Conservation (phyloP, 306 rosid genomes). For the Dicorynia guianensis region DNA sequence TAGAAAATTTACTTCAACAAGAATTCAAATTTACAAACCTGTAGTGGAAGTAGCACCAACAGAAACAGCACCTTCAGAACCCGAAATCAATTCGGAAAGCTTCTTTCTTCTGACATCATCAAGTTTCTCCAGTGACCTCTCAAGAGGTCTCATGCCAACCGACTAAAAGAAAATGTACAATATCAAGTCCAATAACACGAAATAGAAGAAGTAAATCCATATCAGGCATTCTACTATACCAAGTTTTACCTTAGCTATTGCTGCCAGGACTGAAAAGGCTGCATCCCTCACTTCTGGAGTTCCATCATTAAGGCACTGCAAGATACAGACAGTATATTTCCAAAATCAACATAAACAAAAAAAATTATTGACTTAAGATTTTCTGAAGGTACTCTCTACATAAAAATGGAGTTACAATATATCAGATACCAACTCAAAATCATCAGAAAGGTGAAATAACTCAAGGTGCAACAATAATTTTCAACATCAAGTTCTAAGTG, state of each 20-base stretch:
- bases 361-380: background rate
- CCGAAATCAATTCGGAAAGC: conserved; percentile 93
- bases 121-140: conserved; percentile 92
- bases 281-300: conserved; percentile 99
- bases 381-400: background rate
- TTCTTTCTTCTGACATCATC: conserved; percentile 96
- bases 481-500: background rate
- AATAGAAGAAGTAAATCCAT: conserved; percentile 22
- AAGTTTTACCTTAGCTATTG: conserved; percentile 85
- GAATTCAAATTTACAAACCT: conserved; percentile 60
- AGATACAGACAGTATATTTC: conserved; percentile 37
- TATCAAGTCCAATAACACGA: conserved; percentile 31
- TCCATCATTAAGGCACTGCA: conserved; percentile 88
- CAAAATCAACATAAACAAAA: background rate
- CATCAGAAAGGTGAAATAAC: conserved; percentile 9
- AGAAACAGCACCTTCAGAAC: conserved; percentile 81
- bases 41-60: conserved; percentile 55
- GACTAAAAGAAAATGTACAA: conserved; percentile 55
- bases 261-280: conserved; percentile 90
- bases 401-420: conserved; percentile 11
- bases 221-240: conserved; percentile 15
- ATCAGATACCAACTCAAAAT: conserved; percentile 20
- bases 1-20: conserved; percentile 15
- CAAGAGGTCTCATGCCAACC: conserved; percentile 98
- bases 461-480: conserved; percentile 14